phyloP scores from a whole-genome alignment of 2,329 filamentous ascomycete genomes.

The Botrytis squamosa region DNA sequence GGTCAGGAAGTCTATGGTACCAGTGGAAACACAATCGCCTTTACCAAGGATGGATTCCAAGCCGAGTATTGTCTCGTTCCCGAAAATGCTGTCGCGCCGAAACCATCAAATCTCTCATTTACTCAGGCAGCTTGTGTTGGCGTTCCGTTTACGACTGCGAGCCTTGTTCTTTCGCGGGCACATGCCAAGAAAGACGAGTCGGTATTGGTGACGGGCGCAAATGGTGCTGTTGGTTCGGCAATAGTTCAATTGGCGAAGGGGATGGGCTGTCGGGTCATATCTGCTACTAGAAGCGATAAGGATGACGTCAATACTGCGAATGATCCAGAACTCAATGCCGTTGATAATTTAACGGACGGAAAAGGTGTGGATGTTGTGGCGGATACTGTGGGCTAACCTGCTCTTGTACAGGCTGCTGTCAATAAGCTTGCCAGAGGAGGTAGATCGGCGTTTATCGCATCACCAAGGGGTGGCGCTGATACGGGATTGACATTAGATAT shows the following conservation, averaged over 20 bases:
- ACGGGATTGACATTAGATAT: conserved; percentile 31
- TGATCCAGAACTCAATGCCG: conserved; percentile 26
- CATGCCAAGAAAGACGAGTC: conserved; percentile 25
- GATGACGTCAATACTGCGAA: conserved; percentile 32
- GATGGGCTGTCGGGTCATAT: conserved; percentile 28
- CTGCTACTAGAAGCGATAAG: conserved; percentile 25
- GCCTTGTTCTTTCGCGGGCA: conserved; percentile 24
- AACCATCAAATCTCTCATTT: conserved; percentile 28
- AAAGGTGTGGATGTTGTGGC: conserved; percentile 33
- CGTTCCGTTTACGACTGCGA: conserved; percentile 34
- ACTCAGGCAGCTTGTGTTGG: conserved; percentile 31
- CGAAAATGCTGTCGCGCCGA: conserved; percentile 27
- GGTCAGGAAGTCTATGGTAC: conserved; percentile 33
- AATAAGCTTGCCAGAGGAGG: conserved; percentile 29
- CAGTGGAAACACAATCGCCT: conserved; percentile 29
- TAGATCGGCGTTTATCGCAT: conserved; percentile 32
- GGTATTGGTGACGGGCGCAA: conserved; percentile 32
- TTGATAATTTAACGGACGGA: conserved; percentile 28
- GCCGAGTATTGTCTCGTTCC: conserved; percentile 32
- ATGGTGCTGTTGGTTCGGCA: conserved; percentile 32
- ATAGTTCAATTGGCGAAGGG: conserved; percentile 30
- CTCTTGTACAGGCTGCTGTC: conserved; percentile 27
- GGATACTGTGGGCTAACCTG: conserved; percentile 34
- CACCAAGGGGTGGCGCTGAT: conserved; percentile 27
- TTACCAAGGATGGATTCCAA: conserved; percentile 32